Base-by-base conservation (phyloP, 257 asterid species). In the Nemophila menziesii region DNA sequence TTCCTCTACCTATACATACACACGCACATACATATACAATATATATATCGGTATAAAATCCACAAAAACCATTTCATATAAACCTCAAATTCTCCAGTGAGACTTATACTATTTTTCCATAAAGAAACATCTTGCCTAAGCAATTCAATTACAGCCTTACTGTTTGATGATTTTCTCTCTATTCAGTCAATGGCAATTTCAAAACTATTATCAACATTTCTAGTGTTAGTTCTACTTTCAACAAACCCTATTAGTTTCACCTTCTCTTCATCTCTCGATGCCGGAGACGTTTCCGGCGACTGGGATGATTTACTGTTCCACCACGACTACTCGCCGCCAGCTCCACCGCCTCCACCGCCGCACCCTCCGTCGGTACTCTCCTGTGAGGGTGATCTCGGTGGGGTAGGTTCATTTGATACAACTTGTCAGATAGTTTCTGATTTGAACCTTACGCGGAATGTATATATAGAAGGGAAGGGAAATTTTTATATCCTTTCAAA, bases 291-390 rank as follows among this genome's bases (percentile, higher is more conserved):
- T 50, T 85, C 61, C 26, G 69, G 57, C 18, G 51, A 68, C 39
- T 69, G 79, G 49, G 94, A 86, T 54, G 41, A 51, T 4, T 29
- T 70, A 5, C 44, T 81, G 0, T 79, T 70, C 54, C 94, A 79
- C 64, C 94, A 81, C 66, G 99, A 90, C 66, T 90, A 90, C 79
- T 64, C 94, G 21, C 99, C 99, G 20, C 99, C 99, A 15, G 93
- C 99, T 13, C 99, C 99, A 9, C 92, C 94, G 3, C 96, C 99
- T 2, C 96, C 99, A 6, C 99, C 99, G 51, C 94, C 96, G 16
- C 99, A 77, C 20, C 96, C 96, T 40, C 99, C 94, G 59, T 77
- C 68, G n/a, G 63, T 94, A 43, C 61, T 72, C 11, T 72, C 89
- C 3, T 90, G 99, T 60, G 83, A 77, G 66, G 71, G 71, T 53